phyloP scores from a whole-genome alignment of 345 rosid species.

The Citrus unshiu region DNA sequence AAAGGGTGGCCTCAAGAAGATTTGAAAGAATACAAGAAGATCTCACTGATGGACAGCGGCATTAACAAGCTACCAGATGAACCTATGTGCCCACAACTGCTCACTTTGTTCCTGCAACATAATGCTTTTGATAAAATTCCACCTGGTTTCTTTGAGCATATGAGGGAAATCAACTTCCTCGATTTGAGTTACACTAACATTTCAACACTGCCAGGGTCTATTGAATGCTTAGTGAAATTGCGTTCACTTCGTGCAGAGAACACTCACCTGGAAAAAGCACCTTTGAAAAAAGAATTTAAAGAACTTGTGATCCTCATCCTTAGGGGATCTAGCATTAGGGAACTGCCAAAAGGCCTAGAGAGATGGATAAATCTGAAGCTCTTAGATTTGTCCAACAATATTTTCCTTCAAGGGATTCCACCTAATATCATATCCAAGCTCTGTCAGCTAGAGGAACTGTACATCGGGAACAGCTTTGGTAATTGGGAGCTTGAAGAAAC shows the following conservation, averaged over 20 bases:
- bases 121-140: slow-evolving; percentile 1
- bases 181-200: slow-evolving; percentile 8
- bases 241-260: slow-evolving; percentile 19
- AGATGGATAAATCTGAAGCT: slow-evolving; percentile 15
- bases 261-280: slow-evolving; percentile 10
- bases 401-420: slow-evolving; percentile 20
- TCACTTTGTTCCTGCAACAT: slow-evolving; percentile 3
- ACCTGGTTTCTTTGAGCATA: slow-evolving; percentile 16
- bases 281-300: slow-evolving; percentile 16
- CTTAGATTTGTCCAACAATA: slow-evolving; percentile 23
- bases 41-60: slow-evolving; percentile 5
- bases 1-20: slow-evolving; percentile 1
- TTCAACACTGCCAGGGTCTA: slow-evolving; percentile 12
- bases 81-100: slow-evolving; percentile 23
- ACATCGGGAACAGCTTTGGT: slow-evolving; percentile 18
- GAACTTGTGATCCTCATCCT: slow-evolving; percentile 30
- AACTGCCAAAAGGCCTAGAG: slow-evolving; percentile 24
- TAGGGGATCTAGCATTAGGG: slow-evolving; percentile 1
- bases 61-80: slow-evolving; percentile 14
- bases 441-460: slow-evolving; percentile 28
- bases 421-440: slow-evolving; percentile 24
- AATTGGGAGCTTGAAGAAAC: slow-evolving; percentile 25
- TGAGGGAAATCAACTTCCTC: slow-evolving; percentile 18
- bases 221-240: slow-evolving; percentile 7
- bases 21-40: background rate